phyloP scores from a whole-genome alignment of 169 alveolate species.

The Eimeria necatrix region DNA sequence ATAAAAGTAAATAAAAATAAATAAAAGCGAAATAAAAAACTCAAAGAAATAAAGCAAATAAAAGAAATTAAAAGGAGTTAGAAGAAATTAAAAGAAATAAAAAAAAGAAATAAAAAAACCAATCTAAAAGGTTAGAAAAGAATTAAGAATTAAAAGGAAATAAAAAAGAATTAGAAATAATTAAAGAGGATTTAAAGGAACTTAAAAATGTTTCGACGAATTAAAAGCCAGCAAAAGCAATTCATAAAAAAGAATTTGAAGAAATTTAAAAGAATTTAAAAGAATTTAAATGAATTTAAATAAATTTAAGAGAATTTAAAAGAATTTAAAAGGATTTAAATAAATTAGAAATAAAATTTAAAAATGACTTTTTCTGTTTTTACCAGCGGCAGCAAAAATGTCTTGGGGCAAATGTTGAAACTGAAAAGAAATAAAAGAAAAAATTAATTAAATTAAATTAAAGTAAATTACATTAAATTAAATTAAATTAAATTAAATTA shows the following conservation, averaged over 20 bases:
- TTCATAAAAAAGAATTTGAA: too few species aligned
- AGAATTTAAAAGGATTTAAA: neutral
- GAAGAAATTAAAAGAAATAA: neutral
- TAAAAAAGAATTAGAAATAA: neutral
- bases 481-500: too few species aligned
- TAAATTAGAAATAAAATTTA: neutral
- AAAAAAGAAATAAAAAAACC: neutral
- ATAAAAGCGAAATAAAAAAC: too few species aligned
- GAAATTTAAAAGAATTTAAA: too few species aligned
- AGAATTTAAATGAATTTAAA: neutral
- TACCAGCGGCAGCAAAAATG: conserved; percentile 94
- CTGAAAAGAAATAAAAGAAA: neutral
- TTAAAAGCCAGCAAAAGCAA: too few species aligned
- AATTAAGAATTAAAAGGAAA: neutral
- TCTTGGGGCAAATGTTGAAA: conserved; percentile 89
- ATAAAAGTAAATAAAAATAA: too few species aligned
- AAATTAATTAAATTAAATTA: neutral
- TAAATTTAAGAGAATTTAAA: neutral
- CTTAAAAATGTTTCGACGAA: too few species aligned
- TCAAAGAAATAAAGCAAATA: too few species aligned
- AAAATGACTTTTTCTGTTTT: neutral
- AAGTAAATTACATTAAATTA: too few species aligned
- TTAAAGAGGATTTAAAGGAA: too few species aligned
- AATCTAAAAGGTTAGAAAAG: neutral
- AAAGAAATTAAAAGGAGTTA: too few species aligned